Evolutionary conservation across 2,329 filamentous ascomycete genomes (phyloP).

Genomic region (Venturia asperata): DNA sequence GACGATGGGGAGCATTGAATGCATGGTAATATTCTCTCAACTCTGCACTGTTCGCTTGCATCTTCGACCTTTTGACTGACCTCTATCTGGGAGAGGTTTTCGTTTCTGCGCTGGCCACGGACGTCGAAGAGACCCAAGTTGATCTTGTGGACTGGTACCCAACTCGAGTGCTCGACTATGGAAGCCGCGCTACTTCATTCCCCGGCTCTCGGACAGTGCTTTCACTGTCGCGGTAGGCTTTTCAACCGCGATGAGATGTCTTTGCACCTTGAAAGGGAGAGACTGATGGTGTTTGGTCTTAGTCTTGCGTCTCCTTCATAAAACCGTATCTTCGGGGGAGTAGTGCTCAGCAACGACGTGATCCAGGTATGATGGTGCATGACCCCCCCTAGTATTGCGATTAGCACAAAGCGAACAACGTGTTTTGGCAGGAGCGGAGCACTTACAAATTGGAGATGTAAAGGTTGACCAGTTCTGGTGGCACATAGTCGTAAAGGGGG

Average conservation of each 20-base stretch:
- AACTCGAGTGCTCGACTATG: neutral
- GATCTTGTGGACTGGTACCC: neutral
- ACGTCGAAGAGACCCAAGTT: neutral
- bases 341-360: constrained; percentile 70
- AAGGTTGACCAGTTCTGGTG: constrained; percentile 65
- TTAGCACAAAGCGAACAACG: constrained; percentile 24
- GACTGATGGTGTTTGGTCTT: neutral
- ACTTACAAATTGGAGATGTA: constrained; percentile 81
- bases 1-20: neutral
- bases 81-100: neutral
- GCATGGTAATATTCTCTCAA: neutral
- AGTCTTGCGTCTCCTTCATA: constrained; percentile 22
- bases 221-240: neutral
- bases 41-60: neutral
- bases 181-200: neutral
- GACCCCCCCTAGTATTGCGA: constrained; percentile 47
- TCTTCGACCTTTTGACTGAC: neutral
- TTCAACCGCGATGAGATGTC: neutral
- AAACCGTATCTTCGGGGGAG: constrained; percentile 61
- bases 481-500: constrained; percentile 75
- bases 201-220: neutral
- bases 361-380: constrained; percentile 65
- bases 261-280: neutral
- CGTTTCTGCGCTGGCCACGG: neutral
- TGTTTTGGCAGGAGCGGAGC: neutral